Evolutionary conservation across 352 stramenopile genomes (phyloP).

Genomic region (Bremia lactucae): DNA sequence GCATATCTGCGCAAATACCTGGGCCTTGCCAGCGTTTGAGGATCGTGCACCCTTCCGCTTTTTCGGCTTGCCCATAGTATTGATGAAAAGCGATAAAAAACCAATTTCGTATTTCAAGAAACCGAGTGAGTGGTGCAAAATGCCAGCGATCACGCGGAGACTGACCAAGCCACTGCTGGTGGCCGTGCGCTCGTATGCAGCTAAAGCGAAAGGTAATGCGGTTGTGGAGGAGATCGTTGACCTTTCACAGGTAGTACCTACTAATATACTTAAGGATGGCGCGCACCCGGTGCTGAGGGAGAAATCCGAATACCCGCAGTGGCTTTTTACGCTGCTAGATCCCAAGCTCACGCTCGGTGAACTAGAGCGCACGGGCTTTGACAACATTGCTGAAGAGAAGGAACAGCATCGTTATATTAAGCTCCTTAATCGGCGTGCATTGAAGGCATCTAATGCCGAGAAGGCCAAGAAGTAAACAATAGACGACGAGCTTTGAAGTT

Average conservation of each 20-base stretch:
- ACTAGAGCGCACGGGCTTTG: slow-evolving; percentile 68
- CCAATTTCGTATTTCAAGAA: neutral
- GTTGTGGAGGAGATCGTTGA: slow-evolving; percentile 66
- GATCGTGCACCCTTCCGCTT: slow-evolving; percentile 53
- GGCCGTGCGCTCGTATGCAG: slow-evolving; percentile 44
- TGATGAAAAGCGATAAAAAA: no score
- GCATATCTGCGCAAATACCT: slow-evolving; percentile 51
- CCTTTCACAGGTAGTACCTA: slow-evolving; percentile 59
- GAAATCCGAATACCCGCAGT: slow-evolving; percentile 68
- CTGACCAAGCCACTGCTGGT: slow-evolving; percentile 22
- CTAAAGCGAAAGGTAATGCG: slow-evolving; percentile 47
- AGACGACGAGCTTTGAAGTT: no score
- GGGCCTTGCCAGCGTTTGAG: slow-evolving; percentile 29
- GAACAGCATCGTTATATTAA: slow-evolving; percentile 72
- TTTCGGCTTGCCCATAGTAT: slow-evolving; percentile 51
- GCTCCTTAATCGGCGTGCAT: slow-evolving; percentile 53
- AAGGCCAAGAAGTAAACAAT: slow-evolving; percentile 86
- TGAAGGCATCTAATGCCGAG: slow-evolving; percentile 67
- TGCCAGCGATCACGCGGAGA: slow-evolving; percentile 35
- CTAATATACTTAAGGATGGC: slow-evolving; percentile 82
- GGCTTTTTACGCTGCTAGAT: slow-evolving; percentile 77
- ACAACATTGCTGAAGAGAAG: slow-evolving; percentile 54
- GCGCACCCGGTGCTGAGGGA: slow-evolving; percentile 75
- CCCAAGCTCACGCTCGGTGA: slow-evolving; percentile 61
- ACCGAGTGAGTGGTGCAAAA: slow-evolving; percentile 16